phyloP scores from a whole-genome alignment of 2,329 filamentous ascomycete species.

The Botrytis hyacinthi region DNA sequence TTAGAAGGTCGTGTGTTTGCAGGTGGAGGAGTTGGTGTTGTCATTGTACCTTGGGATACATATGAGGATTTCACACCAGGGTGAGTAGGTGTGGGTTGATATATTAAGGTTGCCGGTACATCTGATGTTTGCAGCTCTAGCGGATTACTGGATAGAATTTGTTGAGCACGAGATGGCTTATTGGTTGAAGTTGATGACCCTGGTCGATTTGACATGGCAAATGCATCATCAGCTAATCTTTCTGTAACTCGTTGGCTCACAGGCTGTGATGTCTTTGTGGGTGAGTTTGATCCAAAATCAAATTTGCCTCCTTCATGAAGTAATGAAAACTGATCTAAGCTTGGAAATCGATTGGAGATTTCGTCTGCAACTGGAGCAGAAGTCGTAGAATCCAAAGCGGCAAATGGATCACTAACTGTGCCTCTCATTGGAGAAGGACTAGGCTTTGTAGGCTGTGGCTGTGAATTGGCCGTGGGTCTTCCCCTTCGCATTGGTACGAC shows the following conservation, averaged over 20 bases:
- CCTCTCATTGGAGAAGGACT: conserved; percentile 69
- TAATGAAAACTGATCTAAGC: conserved; percentile 87
- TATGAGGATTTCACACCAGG: conserved; percentile 37
- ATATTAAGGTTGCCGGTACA: conserved; percentile 43
- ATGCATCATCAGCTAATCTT: conserved; percentile 80
- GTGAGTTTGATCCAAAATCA: conserved; percentile 67
- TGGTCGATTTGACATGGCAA: conserved; percentile 46
- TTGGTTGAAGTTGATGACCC: conserved; percentile 25
- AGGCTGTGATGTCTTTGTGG: conserved; percentile 48
- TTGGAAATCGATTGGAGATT: conserved; percentile 80
- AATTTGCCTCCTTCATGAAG: conserved; percentile 85
- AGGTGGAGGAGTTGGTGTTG: conserved; percentile 52
- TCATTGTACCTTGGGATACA: conserved; percentile 80
- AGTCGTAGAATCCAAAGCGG: conserved; percentile 73
- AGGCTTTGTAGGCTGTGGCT: conserved; percentile 50
- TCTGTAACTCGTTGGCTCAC: conserved; percentile 68
- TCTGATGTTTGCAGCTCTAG: conserved; percentile 50
- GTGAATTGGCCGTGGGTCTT: conserved; percentile 58
- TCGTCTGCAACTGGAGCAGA: conserved; percentile 65
- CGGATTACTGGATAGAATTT: conserved; percentile 62
- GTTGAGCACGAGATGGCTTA: conserved; percentile 50
- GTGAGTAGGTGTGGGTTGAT: conserved; percentile 37
- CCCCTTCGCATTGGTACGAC: conserved; percentile 93
- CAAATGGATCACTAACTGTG: conserved; percentile 79
- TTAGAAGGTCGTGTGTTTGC: conserved; percentile 29